Conservation (phyloP, 768 basidiomycete genomes). For the Amanita pallidorosea region DNA sequence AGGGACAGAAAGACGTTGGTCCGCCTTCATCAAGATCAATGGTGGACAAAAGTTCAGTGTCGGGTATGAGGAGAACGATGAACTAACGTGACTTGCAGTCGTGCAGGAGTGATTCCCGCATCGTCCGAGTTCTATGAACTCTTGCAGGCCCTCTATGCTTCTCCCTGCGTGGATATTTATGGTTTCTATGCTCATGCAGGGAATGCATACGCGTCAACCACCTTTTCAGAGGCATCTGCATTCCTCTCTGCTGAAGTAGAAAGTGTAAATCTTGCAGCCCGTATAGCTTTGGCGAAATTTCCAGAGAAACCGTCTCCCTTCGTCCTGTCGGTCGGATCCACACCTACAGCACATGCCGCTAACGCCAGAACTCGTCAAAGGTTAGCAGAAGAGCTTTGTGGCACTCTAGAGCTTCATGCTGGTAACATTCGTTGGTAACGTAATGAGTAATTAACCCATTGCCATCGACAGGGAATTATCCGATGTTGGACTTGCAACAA, state of each 20-base stretch:
- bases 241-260: slow-evolving; percentile 64
- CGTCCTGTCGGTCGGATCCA: slow-evolving; percentile 76
- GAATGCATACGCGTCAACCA: slow-evolving; percentile 67
- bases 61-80: background rate
- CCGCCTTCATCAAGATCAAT: slow-evolving; percentile 74
- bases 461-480: slow-evolving; percentile 55
- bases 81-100: slow-evolving; percentile 31
- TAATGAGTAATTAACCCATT: background rate
- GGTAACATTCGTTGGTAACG: slow-evolving; percentile 23
- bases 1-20: slow-evolving; percentile 43
- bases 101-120: slow-evolving; percentile 54
- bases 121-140: slow-evolving; percentile 47
- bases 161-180: slow-evolving; percentile 50
- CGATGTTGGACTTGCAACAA: slow-evolving; percentile 79
- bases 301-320: slow-evolving; percentile 32
- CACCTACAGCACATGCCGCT: slow-evolving; percentile 78
- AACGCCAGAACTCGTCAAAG: slow-evolving; percentile 35
- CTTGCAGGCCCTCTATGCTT: slow-evolving; percentile 39
- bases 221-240: slow-evolving; percentile 48
- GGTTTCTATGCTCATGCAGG: slow-evolving; percentile 82
- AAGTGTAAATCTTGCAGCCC: slow-evolving; percentile 58
- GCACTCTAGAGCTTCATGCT: slow-evolving; percentile 67
- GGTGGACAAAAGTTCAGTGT: slow-evolving; percentile 58
- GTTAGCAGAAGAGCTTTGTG: slow-evolving; percentile 39
- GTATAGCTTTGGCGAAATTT: slow-evolving; percentile 32